Conservation (phyloP, 108 stramenopile genomes). For the Cyclostephanos tholiformis region DNA sequence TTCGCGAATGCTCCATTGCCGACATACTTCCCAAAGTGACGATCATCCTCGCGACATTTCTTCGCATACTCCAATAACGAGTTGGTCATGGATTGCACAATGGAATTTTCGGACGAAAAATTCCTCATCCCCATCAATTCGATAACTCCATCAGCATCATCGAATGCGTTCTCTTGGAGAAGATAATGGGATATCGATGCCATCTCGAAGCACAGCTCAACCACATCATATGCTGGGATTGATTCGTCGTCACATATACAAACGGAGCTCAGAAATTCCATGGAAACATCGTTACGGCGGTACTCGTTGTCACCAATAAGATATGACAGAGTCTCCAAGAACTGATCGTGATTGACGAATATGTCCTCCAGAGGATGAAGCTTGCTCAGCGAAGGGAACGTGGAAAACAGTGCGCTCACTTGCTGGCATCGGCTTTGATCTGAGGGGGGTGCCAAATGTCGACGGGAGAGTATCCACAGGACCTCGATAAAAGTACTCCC, state of each 20-base stretch:
- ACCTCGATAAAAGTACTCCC: conserved; percentile 7
- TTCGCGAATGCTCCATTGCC: not conserved
- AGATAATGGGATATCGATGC: conserved; percentile 30
- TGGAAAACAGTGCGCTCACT: conserved; percentile 14
- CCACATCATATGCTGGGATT: conserved; percentile 16
- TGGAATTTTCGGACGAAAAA: conserved; percentile 1
- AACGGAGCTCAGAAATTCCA: conserved; percentile 32
- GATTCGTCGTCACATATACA: conserved; percentile 5
- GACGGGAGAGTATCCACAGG: not conserved
- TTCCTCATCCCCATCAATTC: conserved; percentile 15
- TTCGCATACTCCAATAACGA: conserved; percentile 39
- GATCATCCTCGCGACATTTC: conserved; percentile 3
- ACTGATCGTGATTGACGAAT: conserved; percentile 15
- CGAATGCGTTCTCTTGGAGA: conserved; percentile 24
- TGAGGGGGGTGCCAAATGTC: not conserved
- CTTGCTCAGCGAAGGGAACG: conserved; percentile 2
- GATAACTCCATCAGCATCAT: conserved; percentile 2
- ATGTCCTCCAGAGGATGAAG: conserved; percentile 14
- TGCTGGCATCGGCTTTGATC: conserved; percentile 22
- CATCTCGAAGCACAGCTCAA: conserved; percentile 27
- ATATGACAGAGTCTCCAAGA: conserved; percentile 28
- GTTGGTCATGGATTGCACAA: conserved; percentile 26
- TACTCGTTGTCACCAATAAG: conserved; percentile 12
- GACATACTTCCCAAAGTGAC: conserved; percentile 25
- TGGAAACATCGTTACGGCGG: conserved; percentile 7